Evolutionary conservation across 441 rosid species (phyloP), one percentile per base, ranked within the genome.

Genomic region (Populus hybrid): DNA sequence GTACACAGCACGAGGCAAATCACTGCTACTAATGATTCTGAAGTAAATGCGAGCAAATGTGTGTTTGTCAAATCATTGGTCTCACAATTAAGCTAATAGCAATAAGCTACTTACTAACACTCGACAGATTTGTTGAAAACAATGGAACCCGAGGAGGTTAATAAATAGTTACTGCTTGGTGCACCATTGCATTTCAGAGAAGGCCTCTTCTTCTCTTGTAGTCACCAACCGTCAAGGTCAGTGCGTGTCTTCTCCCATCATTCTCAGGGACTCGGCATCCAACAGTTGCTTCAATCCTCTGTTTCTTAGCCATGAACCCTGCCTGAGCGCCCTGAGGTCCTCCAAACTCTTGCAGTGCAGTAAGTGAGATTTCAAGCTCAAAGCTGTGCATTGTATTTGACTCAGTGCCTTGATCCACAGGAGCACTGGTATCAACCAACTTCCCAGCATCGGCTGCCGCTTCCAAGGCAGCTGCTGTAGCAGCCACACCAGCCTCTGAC

Each of bases 151-250:
- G 54, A 61, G 30, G 63, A 16, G 20, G 46, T 61, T 59, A 75
- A 64, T 77, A 69, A 21, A 66, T 24, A n/a, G 77, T 65, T n/a
- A 10, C 74, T 34, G 65, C 36, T 38, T 5, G 61, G 40, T 5
- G 63, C 26, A 76, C 10, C 65, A 77, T 78, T 30, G 69, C 64
- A 68, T 77, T 79, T 90, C 88, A 95, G 69, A 96, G 93, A 78
- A 96, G 98, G 70, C 99, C 98, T 84, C 97, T 93, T 78, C 99
- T 89, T 83, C 98, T 94, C 89, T 96, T 94, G 93, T 96, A 96
- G 79, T 94, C 99, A 73, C 99, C 86, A 69, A 94, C 97, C 20
- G 98, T 96, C 82, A 96, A 83, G 70, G 99, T 94, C 78, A 93
- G 85, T 24, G 89, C 89, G 79, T 93, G 98, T 73, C 99, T 87